A percentile compares a stretch with the other conserved stretches of the same genome.
Conservation (phyloP, 1,284 basidiomycete species). For the Ustilago bromivora region DNA sequence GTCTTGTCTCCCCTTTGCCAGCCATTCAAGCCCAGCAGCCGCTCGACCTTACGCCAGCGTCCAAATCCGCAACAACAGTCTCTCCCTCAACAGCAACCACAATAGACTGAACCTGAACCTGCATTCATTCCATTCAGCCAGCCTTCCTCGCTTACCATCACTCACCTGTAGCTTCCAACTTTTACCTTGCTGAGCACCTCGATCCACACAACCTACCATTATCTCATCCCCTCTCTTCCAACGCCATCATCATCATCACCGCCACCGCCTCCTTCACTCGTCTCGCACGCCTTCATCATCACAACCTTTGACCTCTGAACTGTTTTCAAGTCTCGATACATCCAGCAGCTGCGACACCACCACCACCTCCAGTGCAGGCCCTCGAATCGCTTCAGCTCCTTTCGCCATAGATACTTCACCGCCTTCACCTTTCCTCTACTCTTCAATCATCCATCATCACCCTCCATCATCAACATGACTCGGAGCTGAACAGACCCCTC, state of each 20-base stretch:
- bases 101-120: background rate
- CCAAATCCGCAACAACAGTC: background rate
- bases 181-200: slow-evolving; percentile 1
- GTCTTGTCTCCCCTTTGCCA: slow-evolving; percentile 1
- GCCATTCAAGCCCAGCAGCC: background rate
- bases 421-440: background rate
- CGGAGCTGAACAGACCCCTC: background rate
- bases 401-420: background rate
- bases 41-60: background rate
- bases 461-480: background rate
- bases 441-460: background rate
- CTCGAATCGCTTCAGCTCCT: background rate
- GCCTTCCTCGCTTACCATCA: background rate
- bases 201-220: background rate
- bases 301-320: background rate
- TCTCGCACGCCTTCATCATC: background rate
- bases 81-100: background rate
- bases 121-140: background rate
- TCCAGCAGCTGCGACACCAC: background rate
- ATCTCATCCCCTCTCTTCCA: background rate
- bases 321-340: background rate
- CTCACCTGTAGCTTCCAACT: slow-evolving; percentile 4
- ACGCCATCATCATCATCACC: slow-evolving; percentile 4
- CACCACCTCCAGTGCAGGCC: background rate
- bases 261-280: background rate